These are phyloP conservation scores for Camillea tinctor DNA, from an alignment of 2,329 filamentous ascomycete genomes.

Conservation along the genomic window DNA sequence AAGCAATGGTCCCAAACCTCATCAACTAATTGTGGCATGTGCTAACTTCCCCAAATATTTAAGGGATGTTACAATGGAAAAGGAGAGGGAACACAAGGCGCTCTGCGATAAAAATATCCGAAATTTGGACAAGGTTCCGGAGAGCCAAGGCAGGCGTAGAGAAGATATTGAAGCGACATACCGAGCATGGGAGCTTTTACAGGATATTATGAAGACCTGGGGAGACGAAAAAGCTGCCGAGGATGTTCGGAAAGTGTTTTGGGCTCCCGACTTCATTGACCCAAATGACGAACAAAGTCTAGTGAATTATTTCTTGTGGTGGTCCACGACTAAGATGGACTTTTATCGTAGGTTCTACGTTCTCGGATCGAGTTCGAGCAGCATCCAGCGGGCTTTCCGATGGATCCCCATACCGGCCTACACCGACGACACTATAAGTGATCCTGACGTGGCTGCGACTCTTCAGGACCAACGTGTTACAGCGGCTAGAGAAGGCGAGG, in stretches of 20 bases:
- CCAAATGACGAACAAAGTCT: constrained; percentile 61
- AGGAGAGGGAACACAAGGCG: constrained; percentile 22
- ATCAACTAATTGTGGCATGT: constrained; percentile 36
- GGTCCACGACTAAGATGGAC: constrained; percentile 50
- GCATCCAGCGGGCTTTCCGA: constrained; percentile 28
- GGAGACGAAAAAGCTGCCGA: constrained; percentile 36
- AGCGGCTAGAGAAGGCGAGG: constrained; percentile 3
- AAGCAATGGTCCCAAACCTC: constrained; percentile 16
- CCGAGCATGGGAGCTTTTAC: constrained; percentile 24
- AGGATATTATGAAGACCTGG: constrained; percentile 26
- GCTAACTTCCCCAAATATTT: constrained; percentile 37
- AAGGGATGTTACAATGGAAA: constrained; percentile 35
- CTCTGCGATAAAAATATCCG: constrained; percentile 14
- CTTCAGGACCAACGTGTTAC: constrained; percentile 9
- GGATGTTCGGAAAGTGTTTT: constrained; percentile 38
- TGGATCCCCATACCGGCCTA: constrained; percentile 39
- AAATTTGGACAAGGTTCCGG: constrained; percentile 12
- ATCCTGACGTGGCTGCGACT: constrained; percentile 35
- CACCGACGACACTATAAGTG: constrained; percentile 31
- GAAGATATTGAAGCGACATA: constrained; percentile 22
- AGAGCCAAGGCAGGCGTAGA: constrained; percentile 13
- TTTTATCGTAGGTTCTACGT: constrained; percentile 55
- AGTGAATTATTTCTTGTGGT: constrained; percentile 62
- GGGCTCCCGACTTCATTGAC: constrained; percentile 49
- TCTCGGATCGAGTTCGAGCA: constrained; percentile 44